Conservation (phyloP, 345 rosid species). For the Firmiana major region DNA sequence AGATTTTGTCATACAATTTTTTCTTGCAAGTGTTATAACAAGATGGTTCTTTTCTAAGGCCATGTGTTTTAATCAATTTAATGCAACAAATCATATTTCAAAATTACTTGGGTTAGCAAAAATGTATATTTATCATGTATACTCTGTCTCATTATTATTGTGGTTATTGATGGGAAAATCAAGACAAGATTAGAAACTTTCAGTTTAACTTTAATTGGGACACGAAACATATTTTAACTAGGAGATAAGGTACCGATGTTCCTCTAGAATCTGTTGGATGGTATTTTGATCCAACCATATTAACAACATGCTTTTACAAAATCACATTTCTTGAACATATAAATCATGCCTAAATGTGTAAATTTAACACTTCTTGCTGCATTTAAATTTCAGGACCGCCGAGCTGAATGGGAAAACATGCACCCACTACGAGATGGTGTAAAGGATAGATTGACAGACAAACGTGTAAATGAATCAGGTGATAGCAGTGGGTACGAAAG, state of each 20-base stretch:
- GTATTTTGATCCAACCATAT: neutral
- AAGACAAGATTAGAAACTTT: neutral
- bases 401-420: slow-evolving; percentile 48
- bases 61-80: neutral
- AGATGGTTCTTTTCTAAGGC: neutral
- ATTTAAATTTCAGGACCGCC: slow-evolving; percentile 48
- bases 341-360: neutral
- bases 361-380: neutral
- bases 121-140: neutral
- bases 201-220: neutral
- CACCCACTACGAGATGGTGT: slow-evolving; percentile 25
- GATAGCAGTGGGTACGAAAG: slow-evolving; percentile 79
- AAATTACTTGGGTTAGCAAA: neutral
- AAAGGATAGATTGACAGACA: slow-evolving; percentile 43
- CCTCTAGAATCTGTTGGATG: neutral
- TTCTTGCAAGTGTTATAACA: neutral
- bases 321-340: neutral
- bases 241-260: neutral
- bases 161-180: neutral
- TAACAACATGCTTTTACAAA: neutral
- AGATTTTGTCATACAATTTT: neutral
- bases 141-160: neutral
- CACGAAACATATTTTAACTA: neutral
- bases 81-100: neutral
- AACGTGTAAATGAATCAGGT: slow-evolving; percentile 55